Evolutionary conservation across 1,284 basidiomycete genomes (phyloP), one percentile per base, ranked within the genome.

Genomic region (Cutaneotrichosporon dermatis): DNA sequence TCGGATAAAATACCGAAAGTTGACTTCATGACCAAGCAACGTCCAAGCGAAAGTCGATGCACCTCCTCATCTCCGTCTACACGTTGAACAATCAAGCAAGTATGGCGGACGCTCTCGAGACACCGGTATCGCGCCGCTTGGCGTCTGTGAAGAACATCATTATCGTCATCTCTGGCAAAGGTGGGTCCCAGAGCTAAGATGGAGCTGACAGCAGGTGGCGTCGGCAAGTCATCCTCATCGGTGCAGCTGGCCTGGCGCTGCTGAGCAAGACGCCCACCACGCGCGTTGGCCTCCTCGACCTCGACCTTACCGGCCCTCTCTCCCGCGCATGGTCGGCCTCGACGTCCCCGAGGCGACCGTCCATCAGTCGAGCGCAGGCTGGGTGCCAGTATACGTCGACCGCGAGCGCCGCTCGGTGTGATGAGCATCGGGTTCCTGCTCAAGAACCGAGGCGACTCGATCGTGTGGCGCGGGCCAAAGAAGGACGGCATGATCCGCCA

Each of bases 401-500:
- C 85, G 73, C 34, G 83, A 82, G 57, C 83, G 85, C 43, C 79
- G 90, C 63, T 99, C 57, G 88, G 88, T 5, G 93, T 92, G 72
- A 99, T 99, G 96, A 92, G 89, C 71, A 94, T 99, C 10, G 96
- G 93, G 3, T 98, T 99, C 75, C 79, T 99, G 69, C 79, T 99
- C 62, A 90, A 90, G 78, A 88, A 87, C 70, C 88, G 87, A 69
- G 89, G 89, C 54, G 94, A 97, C 73, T 90, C 88, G 12, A 92
- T 99, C 41, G 91, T 99, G 0, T 99, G 96, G 96, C 81, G 96
- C 67, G 96, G 96, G 0, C 96, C 96, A 40, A 99, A 99, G 84
- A 99, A 99, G 84, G 97, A 97, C 71, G 96, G 92, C 51, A 99
- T 99, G 96, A 98, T 99, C 70, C 82, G 93, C 69, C 96, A 99